phyloP scores from a whole-genome alignment of 2,329 filamentous ascomycete genomes.

The Fusarium nisikadoi region DNA sequence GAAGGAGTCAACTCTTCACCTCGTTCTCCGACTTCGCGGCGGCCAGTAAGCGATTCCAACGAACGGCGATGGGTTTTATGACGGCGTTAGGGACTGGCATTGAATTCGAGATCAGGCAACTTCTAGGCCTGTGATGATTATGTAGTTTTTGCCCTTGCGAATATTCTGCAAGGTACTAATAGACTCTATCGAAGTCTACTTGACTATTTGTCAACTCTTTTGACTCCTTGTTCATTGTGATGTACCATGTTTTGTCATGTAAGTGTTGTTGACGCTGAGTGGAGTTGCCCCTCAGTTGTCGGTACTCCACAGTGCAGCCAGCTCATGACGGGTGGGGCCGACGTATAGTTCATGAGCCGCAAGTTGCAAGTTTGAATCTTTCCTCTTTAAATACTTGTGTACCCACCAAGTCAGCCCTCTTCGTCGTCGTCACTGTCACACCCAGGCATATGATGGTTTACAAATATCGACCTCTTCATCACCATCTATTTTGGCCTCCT shows the following conservation, averaged over 20 bases:
- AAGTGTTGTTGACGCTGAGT: slow-evolving; percentile 2
- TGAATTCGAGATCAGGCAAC: slow-evolving; percentile 31
- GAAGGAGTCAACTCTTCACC: slow-evolving; percentile 88
- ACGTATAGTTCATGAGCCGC: slow-evolving; percentile 18
- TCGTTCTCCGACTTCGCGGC: slow-evolving; percentile 91
- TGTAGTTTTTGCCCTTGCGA: slow-evolving; percentile 31
- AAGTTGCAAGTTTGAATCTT: slow-evolving; percentile 2
- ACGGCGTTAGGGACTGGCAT: slow-evolving; percentile 56
- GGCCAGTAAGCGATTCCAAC: slow-evolving; percentile 58
- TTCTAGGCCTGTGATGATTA: slow-evolving; percentile 30
- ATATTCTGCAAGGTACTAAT: slow-evolving; percentile 23
- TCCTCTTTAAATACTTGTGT: slow-evolving; percentile 7
- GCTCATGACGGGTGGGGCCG: slow-evolving; percentile 32
- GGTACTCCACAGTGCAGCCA: neutral
- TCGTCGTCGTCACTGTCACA: neutral
- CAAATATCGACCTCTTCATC: neutral
- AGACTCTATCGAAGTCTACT: slow-evolving; percentile 38
- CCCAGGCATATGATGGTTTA: slow-evolving; percentile 31
- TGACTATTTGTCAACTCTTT: neutral
- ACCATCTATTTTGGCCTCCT: slow-evolving; percentile 38
- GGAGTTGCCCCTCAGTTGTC: slow-evolving; percentile 20
- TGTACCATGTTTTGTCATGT: neutral
- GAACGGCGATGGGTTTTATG: slow-evolving; percentile 59
- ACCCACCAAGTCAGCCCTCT: neutral
- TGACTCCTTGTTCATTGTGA: neutral